phyloP scores from a whole-genome alignment of 2,329 filamentous ascomycete species.

The Aspergillus puulaauensis region DNA sequence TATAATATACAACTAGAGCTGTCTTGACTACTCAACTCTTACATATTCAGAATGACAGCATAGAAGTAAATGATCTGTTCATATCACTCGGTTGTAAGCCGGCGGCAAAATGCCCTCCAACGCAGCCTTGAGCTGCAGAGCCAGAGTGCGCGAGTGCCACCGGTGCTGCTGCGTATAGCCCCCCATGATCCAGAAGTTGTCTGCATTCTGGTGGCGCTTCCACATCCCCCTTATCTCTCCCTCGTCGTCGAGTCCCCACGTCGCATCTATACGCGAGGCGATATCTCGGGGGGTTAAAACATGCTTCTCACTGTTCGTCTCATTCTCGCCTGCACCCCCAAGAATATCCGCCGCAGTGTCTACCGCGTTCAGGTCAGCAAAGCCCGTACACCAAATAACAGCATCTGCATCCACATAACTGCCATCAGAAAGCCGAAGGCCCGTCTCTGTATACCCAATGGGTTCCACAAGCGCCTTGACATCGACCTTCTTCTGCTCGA shows the following conservation, averaged over 20 bases:
- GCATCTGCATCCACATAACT: conserved; percentile 36
- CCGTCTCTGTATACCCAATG: conserved; percentile 30
- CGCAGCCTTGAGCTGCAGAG: conserved; percentile 8
- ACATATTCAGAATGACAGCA: not conserved
- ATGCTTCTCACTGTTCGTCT: not conserved
- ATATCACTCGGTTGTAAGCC: not conserved
- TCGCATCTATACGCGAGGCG: conserved; percentile 40
- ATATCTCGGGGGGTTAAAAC: conserved; percentile 33
- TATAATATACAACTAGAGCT: too few species aligned
- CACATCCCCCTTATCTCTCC: conserved; percentile 45
- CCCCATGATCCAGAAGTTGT: conserved; percentile 47
- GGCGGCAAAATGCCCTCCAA: conserved; percentile 3
- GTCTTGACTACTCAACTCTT: too few species aligned
- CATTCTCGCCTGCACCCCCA: not conserved
- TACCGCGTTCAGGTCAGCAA: conserved; percentile 33
- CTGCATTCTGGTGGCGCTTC: conserved; percentile 29
- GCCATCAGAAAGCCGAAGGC: conserved; percentile 36
- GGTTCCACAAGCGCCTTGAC: conserved; percentile 33
- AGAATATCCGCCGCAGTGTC: conserved; percentile 24
- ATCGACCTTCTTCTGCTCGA: conserved; percentile 32
- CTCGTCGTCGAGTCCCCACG: conserved; percentile 45
- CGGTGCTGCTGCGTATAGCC: conserved; percentile 25
- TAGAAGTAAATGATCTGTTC: too few species aligned
- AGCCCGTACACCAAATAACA: conserved; percentile 46
- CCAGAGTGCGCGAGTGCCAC: conserved; percentile 9